Percentiles rank a stretch among this genome's conserved stretches.
Conservation (phyloP, 2,329 filamentous ascomycete genomes). For the Ascochyta koolunga region DNA sequence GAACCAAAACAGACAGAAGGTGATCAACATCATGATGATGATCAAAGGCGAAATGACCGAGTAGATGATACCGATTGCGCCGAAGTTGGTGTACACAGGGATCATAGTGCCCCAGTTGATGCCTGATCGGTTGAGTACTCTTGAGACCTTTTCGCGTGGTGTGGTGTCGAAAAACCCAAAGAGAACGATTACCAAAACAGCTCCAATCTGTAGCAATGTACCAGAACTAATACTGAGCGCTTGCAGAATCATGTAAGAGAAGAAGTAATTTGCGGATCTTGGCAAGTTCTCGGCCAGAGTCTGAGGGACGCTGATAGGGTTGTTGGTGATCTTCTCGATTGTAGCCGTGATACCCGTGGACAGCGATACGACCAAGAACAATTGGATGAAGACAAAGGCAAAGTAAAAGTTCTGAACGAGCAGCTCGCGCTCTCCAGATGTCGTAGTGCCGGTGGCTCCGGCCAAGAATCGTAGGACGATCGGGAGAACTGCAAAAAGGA, state of each 20-base stretch:
- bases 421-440: constrained; percentile 76
- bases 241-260: constrained; percentile 97
- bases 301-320: constrained; percentile 71
- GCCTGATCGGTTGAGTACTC: constrained; percentile 77
- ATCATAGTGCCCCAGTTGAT: constrained; percentile 94
- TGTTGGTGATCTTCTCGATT: constrained; percentile 66
- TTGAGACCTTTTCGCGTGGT: constrained; percentile 77
- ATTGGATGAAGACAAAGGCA: constrained; percentile 88
- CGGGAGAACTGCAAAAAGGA: constrained; percentile 82
- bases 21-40: constrained; percentile 89
- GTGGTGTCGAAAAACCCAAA: constrained; percentile 85
- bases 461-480: constrained; percentile 77
- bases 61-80: constrained; percentile 87
- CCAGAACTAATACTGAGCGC: constrained; percentile 89
- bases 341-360: constrained; percentile 74
- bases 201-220: constrained; percentile 82
- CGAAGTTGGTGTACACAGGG: constrained; percentile 95
- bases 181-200: constrained; percentile 77
- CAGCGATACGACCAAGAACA: constrained; percentile 92
- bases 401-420: constrained; percentile 95
- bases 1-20: constrained; percentile 89
- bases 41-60: constrained; percentile 89
- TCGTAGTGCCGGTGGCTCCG: constrained; percentile 78
- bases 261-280: constrained; percentile 93
- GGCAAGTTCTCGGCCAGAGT: constrained; percentile 81